Conservation (phyloP, 2,329 filamentous ascomycete species). For the Pseudogymnoascus sp. region DNA sequence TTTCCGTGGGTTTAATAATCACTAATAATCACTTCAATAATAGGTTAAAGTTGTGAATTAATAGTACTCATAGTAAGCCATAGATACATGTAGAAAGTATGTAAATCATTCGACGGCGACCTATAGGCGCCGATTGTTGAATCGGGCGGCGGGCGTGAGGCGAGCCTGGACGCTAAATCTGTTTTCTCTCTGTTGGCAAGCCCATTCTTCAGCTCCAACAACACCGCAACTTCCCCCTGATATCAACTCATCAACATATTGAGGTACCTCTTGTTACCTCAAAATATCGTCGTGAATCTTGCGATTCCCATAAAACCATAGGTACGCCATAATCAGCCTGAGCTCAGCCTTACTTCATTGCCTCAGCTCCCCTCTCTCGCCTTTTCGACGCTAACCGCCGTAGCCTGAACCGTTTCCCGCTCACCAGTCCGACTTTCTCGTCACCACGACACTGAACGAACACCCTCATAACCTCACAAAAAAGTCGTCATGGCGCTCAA, state of each 20-base stretch:
- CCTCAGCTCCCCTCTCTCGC: conserved; percentile 4
- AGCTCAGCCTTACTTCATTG: conserved; percentile 6
- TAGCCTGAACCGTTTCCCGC: conserved; percentile 9
- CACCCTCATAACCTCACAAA: conserved; percentile 18
- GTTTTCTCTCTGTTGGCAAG: conserved; percentile 6
- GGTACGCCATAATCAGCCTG: conserved; percentile 1
- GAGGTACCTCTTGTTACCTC: not conserved
- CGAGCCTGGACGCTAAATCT: conserved; percentile 8
- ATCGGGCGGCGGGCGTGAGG: not conserved
- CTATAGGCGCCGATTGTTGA: conserved; percentile 3
- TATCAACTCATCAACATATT: not conserved
- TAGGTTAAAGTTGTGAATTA: not conserved
- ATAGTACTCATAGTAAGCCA: not conserved
- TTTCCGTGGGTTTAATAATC: not conserved
- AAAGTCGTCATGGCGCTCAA: conserved; percentile 65
- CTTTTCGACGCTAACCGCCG: conserved; percentile 10
- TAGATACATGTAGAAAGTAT: conserved; percentile 1
- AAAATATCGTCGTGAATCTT: not conserved
- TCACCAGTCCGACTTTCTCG: conserved; percentile 16
- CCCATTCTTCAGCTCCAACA: conserved; percentile 2
- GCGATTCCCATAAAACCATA: not conserved
- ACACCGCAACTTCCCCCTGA: conserved; percentile 2
- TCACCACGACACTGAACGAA: conserved; percentile 30
- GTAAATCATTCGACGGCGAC: not conserved
- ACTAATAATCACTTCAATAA: not conserved